A percentile compares a stretch with the other conserved stretches of the same genome.
These are phyloP conservation scores for Ophiostoma perfectum DNA, from an alignment of 2,329 filamentous ascomycete species.

Conservation along the genomic window DNA sequence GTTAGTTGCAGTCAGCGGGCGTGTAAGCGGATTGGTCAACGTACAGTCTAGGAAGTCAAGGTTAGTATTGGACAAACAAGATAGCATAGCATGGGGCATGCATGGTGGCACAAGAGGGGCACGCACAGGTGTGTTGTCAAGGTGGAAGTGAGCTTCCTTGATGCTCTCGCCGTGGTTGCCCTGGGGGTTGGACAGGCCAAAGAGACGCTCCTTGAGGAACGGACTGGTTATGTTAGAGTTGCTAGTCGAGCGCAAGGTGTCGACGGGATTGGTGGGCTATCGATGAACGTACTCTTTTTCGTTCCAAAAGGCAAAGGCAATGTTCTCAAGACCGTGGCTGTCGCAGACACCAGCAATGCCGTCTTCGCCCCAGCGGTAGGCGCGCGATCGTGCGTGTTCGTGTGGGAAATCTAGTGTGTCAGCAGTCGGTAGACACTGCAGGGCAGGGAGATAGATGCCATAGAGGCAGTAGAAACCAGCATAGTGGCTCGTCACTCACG, in stretches of 20 bases:
- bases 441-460: too few relatives aligned
- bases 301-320: constrained; percentile 97
- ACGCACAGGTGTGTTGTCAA: constrained; percentile 80
- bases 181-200: constrained; percentile 91
- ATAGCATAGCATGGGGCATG: constrained; percentile 32
- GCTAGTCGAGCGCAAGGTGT: too few relatives aligned
- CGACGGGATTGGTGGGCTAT: not conserved
- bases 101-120: constrained; percentile 8
- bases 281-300: constrained; percentile 67
- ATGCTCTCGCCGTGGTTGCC: constrained; percentile 96
- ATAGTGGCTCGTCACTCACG: constrained; percentile 52
- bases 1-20: not conserved
- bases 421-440: too few relatives aligned
- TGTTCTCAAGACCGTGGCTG: constrained; percentile 83
- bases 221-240: constrained; percentile 55
- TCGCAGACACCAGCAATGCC: constrained; percentile 93
- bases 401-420: constrained; percentile 73
- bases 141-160: constrained; percentile 93
- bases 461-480: too few relatives aligned
- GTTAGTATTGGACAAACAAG: constrained; percentile 28
- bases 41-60: constrained; percentile 40
- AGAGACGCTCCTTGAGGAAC: constrained; percentile 90
- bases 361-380: constrained; percentile 94
- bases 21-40: constrained; percentile 20
- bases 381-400: constrained; percentile 80